A percentile compares a stretch with the other conserved stretches of the same genome.
Conservation (phyloP, 371 early-diverging fungal species). For the Mucor lusitanicus region DNA sequence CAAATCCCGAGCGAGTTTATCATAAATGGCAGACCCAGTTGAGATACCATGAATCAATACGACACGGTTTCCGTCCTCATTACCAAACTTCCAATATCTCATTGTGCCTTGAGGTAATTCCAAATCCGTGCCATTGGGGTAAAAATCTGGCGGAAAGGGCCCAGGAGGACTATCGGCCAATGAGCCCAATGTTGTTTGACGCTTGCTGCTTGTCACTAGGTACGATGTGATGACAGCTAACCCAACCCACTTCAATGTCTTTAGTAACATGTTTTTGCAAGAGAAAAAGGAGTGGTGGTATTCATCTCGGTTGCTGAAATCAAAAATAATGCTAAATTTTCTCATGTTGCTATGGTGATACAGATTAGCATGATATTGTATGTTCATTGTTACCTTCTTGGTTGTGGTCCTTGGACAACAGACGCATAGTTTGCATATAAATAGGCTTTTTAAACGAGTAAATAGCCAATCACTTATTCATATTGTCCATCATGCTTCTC, state of each 20-base stretch:
- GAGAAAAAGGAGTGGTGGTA: background rate
- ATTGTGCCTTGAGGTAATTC: slow-evolving; percentile 50
- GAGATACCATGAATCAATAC: slow-evolving; percentile 62
- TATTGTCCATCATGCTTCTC: background rate
- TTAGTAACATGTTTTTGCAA: background rate
- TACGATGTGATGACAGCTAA: slow-evolving; percentile 1
- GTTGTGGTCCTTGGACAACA: background rate
- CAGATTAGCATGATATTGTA: background rate
- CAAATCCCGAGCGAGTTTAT: slow-evolving; percentile 31
- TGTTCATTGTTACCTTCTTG: background rate
- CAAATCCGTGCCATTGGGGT: slow-evolving; percentile 38
- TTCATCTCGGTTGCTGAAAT: background rate
- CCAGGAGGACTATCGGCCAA: slow-evolving; percentile 28
- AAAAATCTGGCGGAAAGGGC: slow-evolving; percentile 36
- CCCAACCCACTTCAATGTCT: slow-evolving; percentile 5
- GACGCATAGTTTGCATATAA: background rate
- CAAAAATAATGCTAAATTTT: background rate
- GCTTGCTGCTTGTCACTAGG: background rate
- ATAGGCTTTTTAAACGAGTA: background rate
- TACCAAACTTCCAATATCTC: slow-evolving; percentile 58
- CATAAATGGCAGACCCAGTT: slow-evolving; percentile 33
- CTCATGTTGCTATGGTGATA: background rate
- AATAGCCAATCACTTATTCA: background rate
- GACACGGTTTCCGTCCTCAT: slow-evolving; percentile 50
- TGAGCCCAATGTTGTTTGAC: slow-evolving; percentile 28